Base-by-base conservation (phyloP, 345 rosid species). In the Bretschneidera sinensis region DNA sequence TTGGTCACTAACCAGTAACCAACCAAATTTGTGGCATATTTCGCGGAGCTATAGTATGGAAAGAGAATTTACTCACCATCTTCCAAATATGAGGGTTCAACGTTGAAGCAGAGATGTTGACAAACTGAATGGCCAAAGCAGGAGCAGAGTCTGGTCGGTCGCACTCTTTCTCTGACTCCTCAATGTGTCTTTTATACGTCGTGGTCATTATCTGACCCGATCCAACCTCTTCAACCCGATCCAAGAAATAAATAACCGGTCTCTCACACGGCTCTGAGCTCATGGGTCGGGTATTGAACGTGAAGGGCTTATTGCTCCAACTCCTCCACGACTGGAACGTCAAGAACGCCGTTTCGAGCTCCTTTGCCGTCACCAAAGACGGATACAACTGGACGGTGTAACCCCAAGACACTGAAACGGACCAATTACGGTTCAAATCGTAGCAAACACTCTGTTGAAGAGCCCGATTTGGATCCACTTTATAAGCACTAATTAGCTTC, bases 371-470 rank as follows among this genome's bases (percentile, higher is more conserved):
- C 17, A 79, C 33, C 17, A 87, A 5, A 1, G 71, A 78, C 0
- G 91, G 89, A 62, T 85, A 85, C 23, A 92, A 53, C 59, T 87
- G 98, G 6, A 85, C 50, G 0, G 87, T 79, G 75, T 87, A 92
- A 1, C 98, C 96, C 98, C 98, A 92, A 0, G 97, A 85, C 10
- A 86, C 78, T 4, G 97, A 89, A 51, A 89, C 61, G 6, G 90
- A 81, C 92, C 94, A 85, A 31, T 80, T 84, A 1, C 85, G 77
- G 17, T 18, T 76, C 25, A 60, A 25, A 74, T 87, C 96, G 54
- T 87, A 74, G 61, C 98, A 89, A 70, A 85, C 82, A 62, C 83
- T 89, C 34, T 81, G 87, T 52, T 92, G 98, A 24, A 92, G 74
- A 45, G 71, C 66, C 73, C 96, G 84, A 68, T 79, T 71, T 19